Evolutionary conservation across 305 asterid species (phyloP), one percentile per base, ranked within the genome.

Genomic region (Euphrasia arctica): DNA sequence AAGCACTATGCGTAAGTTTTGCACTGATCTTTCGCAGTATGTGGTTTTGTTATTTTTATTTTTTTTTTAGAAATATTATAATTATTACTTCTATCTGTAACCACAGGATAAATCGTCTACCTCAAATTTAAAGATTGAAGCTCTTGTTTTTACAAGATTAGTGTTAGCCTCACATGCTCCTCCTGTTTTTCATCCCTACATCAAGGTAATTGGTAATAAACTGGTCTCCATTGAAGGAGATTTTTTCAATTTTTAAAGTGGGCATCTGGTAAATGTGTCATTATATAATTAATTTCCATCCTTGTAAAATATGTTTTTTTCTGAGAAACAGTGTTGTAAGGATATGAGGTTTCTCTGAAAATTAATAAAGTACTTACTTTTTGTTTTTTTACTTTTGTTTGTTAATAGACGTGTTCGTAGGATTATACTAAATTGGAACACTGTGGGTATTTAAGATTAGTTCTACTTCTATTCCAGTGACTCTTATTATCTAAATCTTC

Each of bases 101-200:
- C 28, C 49, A 58, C 96, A 94, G 99, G 99, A 94, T 67, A 94
- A 94, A 71, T 88, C 99, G 34, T 91, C 99, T 63, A 94, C 99
- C 67, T 94, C 99, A 54, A 94, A 91, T 74, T 74, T 94, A 68
- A 94, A 94, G 91, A 88, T 89, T 64, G 99, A 94, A 76, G 98
- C 99, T 77, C 99, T 94, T 69, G 86, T 86, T 67, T 94, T 94
- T 75, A 83, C 96, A 47, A 88, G 95, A 91, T 80, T 94, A 80
- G 97, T 91, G 74, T 79, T 94, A 75, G 87, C 95, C 61, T 94
- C 97, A 9, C 99, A 91, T 49, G 81, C 82, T 36, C 91, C 99
- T 72, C 49, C 90, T 69, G 97, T 86, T 83, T 94, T 94, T 87
- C 95, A 91, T 76, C 99, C 99, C 68, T 74, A 86, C 72, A 91